Conservation (phyloP, 495 filamentous ascomycete species). For the Articulospora tetracladia region DNA sequence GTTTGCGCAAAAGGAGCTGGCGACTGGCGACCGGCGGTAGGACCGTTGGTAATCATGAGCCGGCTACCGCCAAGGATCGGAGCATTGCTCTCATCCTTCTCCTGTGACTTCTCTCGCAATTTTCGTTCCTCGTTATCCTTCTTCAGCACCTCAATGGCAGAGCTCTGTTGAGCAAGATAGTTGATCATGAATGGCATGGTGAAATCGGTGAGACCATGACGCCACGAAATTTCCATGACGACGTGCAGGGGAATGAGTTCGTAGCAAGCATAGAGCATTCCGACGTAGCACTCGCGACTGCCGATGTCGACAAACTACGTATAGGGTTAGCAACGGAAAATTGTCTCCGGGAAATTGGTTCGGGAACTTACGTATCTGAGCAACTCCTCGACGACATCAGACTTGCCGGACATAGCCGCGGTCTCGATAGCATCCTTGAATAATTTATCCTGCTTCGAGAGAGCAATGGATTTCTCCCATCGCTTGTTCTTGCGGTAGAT, state of each 20-base stretch:
- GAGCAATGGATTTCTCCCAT: constrained; percentile 98
- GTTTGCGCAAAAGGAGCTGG: constrained; percentile 65
- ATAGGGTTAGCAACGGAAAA: constrained; percentile 27
- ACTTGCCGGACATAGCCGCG: constrained; percentile 87
- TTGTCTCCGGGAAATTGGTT: neutral
- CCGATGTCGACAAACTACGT: constrained; percentile 96
- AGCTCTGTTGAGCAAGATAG: constrained; percentile 84
- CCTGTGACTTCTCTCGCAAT: constrained; percentile 75
- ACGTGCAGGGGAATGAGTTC: constrained; percentile 90
- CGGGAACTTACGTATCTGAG: constrained; percentile 83
- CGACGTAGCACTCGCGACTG: constrained; percentile 97
- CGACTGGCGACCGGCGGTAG: constrained; percentile 48
- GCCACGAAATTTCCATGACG: constrained; percentile 96
- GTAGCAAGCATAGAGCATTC: constrained; percentile 98
- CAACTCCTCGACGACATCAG: constrained; percentile 91
- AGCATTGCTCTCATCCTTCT: constrained; percentile 85
- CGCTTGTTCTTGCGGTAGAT: constrained; percentile 99
- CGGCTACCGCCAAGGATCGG: constrained; percentile 88
- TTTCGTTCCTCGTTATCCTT: constrained; percentile 98
- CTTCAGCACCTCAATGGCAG: constrained; percentile 78
- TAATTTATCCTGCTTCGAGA: constrained; percentile 98
- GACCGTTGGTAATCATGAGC: constrained; percentile 98
- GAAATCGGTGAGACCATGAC: constrained; percentile 90
- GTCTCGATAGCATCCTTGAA: constrained; percentile 99
- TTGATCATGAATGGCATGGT: constrained; percentile 99